phyloP scores from a whole-genome alignment of 2,329 filamentous ascomycete species.

The Beauveria sp. region DNA sequence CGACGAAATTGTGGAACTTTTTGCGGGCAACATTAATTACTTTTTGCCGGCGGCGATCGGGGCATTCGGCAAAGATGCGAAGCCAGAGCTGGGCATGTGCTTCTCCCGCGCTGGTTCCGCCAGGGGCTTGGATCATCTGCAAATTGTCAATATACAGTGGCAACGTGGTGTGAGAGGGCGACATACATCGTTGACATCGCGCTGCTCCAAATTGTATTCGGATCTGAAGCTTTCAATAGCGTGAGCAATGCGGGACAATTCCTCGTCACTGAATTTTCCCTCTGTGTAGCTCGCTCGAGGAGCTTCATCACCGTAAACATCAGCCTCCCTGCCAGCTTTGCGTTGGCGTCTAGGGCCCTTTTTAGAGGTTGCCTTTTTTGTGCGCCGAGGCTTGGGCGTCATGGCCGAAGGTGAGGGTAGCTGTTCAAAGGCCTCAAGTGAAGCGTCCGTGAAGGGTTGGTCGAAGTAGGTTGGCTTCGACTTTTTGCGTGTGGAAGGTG shows the following conservation, averaged over 20 bases:
- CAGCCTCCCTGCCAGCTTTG: slow-evolving; percentile 13
- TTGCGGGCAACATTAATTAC: slow-evolving; percentile 51
- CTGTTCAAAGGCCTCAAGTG: slow-evolving; percentile 16
- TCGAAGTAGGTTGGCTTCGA: slow-evolving; percentile 41
- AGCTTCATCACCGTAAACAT: slow-evolving; percentile 17
- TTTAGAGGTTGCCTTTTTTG: slow-evolving; percentile 6
- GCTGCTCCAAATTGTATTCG: slow-evolving; percentile 34
- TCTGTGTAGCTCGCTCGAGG: slow-evolving; percentile 20
- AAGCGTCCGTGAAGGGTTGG: slow-evolving; percentile 19
- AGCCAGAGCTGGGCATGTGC: slow-evolving; percentile 41
- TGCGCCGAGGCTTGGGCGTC: slow-evolving; percentile 3
- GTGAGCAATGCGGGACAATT: slow-evolving; percentile 32
- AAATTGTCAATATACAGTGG: slow-evolving; percentile 2
- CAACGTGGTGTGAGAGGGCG: slow-evolving; percentile 18
- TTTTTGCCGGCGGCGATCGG: slow-evolving; percentile 43
- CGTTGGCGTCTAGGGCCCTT: slow-evolving; percentile 1
- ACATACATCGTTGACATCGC: slow-evolving; percentile 39
- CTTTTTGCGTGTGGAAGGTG: slow-evolving; percentile 36
- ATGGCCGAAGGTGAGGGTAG: slow-evolving; percentile 27
- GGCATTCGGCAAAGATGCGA: slow-evolving; percentile 38
- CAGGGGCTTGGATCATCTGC: slow-evolving; percentile 29
- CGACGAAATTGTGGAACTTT: slow-evolving; percentile 58
- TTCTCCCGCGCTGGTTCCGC: slow-evolving; percentile 28
- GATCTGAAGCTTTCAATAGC: slow-evolving; percentile 38
- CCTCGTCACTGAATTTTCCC: slow-evolving; percentile 37